Conservation (phyloP, 257 asterid species). For the Penstemon newberryi region DNA sequence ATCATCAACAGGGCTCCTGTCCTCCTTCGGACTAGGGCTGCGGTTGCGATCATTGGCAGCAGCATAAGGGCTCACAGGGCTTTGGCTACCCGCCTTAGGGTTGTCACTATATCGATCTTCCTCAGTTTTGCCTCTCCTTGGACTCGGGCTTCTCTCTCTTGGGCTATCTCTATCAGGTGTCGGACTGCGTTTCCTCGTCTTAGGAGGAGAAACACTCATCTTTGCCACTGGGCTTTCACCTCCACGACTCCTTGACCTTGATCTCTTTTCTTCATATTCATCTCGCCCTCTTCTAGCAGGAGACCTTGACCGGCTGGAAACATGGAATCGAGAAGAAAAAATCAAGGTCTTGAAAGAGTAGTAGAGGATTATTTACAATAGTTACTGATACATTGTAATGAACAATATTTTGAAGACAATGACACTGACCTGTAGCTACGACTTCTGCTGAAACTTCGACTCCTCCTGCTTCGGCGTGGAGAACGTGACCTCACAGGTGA, state of each 20-base stretch:
- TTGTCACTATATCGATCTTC: constrained; percentile 39
- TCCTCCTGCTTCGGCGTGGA: constrained; percentile 51
- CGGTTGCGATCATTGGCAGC: constrained; percentile 39
- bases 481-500: constrained; percentile 62
- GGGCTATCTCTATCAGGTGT: constrained; percentile 42
- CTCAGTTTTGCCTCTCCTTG: constrained; percentile 29
- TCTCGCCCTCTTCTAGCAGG: constrained; percentile 47
- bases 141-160: constrained; percentile 33
- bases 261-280: constrained; percentile 42
- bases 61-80: constrained; percentile 41
- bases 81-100: constrained; percentile 43
- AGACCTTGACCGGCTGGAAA: constrained; percentile 63
- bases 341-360: background rate
- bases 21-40: constrained; percentile 43
- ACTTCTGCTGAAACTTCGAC: constrained; percentile 57
- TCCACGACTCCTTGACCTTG: constrained; percentile 43
- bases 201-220: constrained; percentile 38
- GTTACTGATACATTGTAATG: background rate
- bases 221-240: constrained; percentile 42
- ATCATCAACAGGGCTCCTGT: constrained; percentile 38
- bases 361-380: background rate
- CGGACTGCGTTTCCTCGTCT: constrained; percentile 45
- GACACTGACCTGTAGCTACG: constrained; percentile 36
- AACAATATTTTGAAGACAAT: background rate
- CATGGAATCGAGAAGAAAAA: background rate